These are phyloP conservation scores for Flaveria sonorensis DNA, from an alignment of 129 eudicot genomes.

Conservation along the genomic window DNA sequence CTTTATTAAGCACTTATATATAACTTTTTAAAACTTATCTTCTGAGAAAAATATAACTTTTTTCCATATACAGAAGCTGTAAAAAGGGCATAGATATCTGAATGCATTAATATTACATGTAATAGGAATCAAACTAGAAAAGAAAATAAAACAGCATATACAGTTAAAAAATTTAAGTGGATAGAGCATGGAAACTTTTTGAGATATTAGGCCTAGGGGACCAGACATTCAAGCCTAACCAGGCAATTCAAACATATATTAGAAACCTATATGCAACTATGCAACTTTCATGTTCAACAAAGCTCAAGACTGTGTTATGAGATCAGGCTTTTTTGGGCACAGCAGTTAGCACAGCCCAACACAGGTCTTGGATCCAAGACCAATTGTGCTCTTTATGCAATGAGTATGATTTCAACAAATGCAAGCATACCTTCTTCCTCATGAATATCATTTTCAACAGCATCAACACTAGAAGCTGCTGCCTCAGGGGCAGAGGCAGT, in stretches of 20 bases:
- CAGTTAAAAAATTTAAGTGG: background rate
- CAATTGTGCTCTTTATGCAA: slow-evolving; percentile 14
- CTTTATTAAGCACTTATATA: background rate
- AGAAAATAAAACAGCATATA: background rate
- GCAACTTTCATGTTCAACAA: background rate
- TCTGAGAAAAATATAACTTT: background rate
- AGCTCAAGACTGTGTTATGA: background rate
- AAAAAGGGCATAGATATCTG: background rate
- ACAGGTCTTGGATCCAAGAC: background rate
- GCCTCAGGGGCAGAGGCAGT: slow-evolving; percentile 40
- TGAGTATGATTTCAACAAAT: slow-evolving; percentile 13
- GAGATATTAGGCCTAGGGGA: background rate
- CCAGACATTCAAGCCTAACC: background rate
- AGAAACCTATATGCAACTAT: background rate
- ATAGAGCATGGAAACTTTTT: background rate
- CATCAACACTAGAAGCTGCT: slow-evolving; percentile 43
- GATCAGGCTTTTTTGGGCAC: background rate
- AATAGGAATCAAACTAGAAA: background rate
- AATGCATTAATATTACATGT: background rate
- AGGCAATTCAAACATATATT: background rate
- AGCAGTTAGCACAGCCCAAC: background rate
- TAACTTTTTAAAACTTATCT: background rate
- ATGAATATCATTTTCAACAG: slow-evolving; percentile 54
- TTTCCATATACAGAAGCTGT: background rate
- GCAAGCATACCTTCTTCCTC: slow-evolving; percentile 73